phyloP scores from a whole-genome alignment of 805 yeast genomes.

The Lachancea sp. region DNA sequence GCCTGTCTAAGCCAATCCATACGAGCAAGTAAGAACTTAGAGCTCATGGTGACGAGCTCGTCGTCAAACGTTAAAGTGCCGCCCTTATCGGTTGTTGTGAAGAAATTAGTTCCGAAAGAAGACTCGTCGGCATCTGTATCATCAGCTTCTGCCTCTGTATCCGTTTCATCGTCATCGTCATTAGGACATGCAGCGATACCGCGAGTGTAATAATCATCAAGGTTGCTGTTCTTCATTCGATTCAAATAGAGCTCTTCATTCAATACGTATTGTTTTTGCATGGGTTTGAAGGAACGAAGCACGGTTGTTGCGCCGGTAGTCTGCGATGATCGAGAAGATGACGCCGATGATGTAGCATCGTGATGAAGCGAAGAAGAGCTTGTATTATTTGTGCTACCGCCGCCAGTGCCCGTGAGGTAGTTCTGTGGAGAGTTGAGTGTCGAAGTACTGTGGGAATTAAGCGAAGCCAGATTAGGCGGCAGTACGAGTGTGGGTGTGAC shows the following conservation, averaged over 20 bases:
- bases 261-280: conserved; percentile 31
- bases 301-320: conserved; percentile 6
- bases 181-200: conserved; percentile 41
- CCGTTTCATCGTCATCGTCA: conserved; percentile 33
- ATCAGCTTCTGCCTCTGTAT: conserved; percentile 28
- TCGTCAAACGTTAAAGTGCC: conserved; percentile 15
- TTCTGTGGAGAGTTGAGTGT: conserved; percentile 4
- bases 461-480: conserved; percentile 25
- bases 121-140: conserved; percentile 29
- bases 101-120: conserved; percentile 20
- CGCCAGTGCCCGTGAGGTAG: not conserved
- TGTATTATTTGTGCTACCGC: not conserved
- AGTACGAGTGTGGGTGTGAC: conserved; percentile 22
- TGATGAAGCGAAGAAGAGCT: conserved; percentile 6
- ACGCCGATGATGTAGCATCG: conserved; percentile 16
- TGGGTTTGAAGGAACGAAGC: conserved; percentile 18
- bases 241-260: conserved; percentile 65
- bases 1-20: conserved; percentile 36
- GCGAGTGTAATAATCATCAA: conserved; percentile 67
- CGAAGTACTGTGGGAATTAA: conserved; percentile 22
- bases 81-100: conserved; percentile 15
- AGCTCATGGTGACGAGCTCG: conserved; percentile 24
- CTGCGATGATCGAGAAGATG: conserved; percentile 16
- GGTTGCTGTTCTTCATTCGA: conserved; percentile 52
- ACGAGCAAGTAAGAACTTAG: conserved; percentile 22